These are phyloP conservation scores for Nothophaeocryptopus gaeumannii DNA, from an alignment of 2,329 filamentous ascomycete genomes.

Conservation along the genomic window DNA sequence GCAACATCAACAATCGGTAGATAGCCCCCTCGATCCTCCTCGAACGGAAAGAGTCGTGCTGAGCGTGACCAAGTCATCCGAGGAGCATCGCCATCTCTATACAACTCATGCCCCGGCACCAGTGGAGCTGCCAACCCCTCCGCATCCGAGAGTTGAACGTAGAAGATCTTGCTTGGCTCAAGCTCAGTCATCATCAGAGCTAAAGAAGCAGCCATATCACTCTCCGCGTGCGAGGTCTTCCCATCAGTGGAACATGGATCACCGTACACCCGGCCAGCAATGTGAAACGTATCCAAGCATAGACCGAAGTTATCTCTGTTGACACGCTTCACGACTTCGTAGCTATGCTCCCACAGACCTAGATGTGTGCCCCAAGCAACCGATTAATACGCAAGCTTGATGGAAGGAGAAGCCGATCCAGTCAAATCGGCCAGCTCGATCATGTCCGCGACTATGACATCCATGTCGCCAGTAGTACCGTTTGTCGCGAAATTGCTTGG, in stretches of 20 bases:
- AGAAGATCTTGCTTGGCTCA: slow-evolving; percentile 65
- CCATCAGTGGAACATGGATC: slow-evolving; percentile 59
- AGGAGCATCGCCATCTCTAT: slow-evolving; percentile 56
- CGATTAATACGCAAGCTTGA: slow-evolving; percentile 70
- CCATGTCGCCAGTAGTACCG: slow-evolving; percentile 47
- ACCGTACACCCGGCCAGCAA: slow-evolving; percentile 66
- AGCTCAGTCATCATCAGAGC: slow-evolving; percentile 53
- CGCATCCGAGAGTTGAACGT: slow-evolving; percentile 72
- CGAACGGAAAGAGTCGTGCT: slow-evolving; percentile 65
- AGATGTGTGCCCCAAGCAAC: slow-evolving; percentile 68
- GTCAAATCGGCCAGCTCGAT: slow-evolving; percentile 61
- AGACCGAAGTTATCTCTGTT: slow-evolving; percentile 69
- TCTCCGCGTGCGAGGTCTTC: slow-evolving; percentile 53
- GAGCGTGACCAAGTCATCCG: slow-evolving; percentile 80
- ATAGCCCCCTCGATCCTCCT: slow-evolving; percentile 51
- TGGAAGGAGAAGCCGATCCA: slow-evolving; percentile 46
- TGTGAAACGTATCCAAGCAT: slow-evolving; percentile 76
- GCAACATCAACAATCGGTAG: slow-evolving; percentile 63
- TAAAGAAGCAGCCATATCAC: slow-evolving; percentile 54
- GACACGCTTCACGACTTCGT: slow-evolving; percentile 64
- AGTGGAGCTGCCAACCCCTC: slow-evolving; percentile 61
- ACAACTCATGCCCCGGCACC: slow-evolving; percentile 54
- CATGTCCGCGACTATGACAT: slow-evolving; percentile 61
- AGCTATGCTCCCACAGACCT: slow-evolving; percentile 68
- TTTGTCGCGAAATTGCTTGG: slow-evolving; percentile 65